Conservation (phyloP, 2,329 filamentous ascomycete species). For the Penicillium sp. region DNA sequence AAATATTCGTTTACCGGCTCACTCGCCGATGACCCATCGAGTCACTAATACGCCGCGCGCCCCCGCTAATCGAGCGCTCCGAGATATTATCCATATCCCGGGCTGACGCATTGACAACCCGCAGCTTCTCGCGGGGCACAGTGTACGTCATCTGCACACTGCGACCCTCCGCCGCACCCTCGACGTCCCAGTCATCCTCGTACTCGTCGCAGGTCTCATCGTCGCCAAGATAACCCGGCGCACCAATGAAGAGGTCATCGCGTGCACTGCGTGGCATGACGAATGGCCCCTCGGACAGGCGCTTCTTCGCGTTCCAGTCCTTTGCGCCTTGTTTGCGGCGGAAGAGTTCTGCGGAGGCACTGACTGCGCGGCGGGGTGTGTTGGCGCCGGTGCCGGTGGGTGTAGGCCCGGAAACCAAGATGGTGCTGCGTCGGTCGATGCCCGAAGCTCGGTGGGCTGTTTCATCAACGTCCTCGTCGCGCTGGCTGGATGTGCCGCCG, state of each 20-base stretch:
- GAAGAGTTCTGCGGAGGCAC: conserved; percentile 50
- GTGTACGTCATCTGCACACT: conserved; percentile 89
- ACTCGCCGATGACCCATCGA: conserved; percentile 11
- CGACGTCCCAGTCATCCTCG: conserved; percentile 69
- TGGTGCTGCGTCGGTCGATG: conserved; percentile 29
- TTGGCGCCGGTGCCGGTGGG: conserved; percentile 12
- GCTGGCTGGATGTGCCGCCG: conserved; percentile 25
- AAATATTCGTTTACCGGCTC: conserved; percentile 14
- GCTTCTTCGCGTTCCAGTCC: conserved; percentile 52
- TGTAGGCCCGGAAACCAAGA: conserved; percentile 18
- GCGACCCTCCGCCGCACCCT: conserved; percentile 68
- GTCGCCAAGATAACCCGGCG: conserved; percentile 29
- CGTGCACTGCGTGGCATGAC: conserved; percentile 19
- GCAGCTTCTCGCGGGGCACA: conserved; percentile 78
- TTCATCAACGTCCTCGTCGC: conserved; percentile 19
- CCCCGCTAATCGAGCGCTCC: conserved; percentile 27
- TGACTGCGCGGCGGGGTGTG: conserved; percentile 49
- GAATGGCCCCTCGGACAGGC: conserved; percentile 23
- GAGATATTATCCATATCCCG: conserved; percentile 37
- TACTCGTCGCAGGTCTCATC: conserved; percentile 22
- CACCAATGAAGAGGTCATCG: conserved; percentile 31
- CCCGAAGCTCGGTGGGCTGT: conserved; percentile 29
- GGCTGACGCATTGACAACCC: conserved; percentile 81
- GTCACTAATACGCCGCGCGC: conserved; percentile 21
- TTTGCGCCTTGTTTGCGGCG: conserved; percentile 54